Base-by-base conservation (phyloP, 2,329 filamentous ascomycete species). In the Fusarium humuli region DNA sequence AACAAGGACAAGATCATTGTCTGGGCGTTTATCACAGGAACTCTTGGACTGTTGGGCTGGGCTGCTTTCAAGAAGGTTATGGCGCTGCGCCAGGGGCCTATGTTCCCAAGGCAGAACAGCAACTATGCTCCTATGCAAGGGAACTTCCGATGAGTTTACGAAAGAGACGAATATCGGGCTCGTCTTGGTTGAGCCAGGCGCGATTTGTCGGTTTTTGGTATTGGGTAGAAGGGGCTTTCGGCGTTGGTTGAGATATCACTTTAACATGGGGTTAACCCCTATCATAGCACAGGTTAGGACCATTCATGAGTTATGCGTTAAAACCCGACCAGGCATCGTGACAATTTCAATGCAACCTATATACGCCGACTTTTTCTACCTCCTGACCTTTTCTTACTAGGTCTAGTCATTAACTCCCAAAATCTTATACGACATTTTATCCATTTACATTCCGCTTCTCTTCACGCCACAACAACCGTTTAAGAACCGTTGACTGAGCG, bases 1-100 rank as follows among this genome's bases (percentile, higher is more conserved):
- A 85, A 85, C 77, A 91, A 91, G 80, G 89, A 91, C 79, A 85
- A 86, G 79, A 84, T 90, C 71, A 90, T 91, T 37, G 89, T 91
- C 6, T 88, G 89, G 85, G 85, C 82, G 2, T 91, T 91, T 78
- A 85, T 91, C 50, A 76, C 88, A 12, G 87, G 85, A 56, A 90
- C 87, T 1, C 74, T 84, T 6, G 88, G 87, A 1, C 77, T 91
- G 65, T 79, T 91, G 52, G 87, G 84, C 27, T 91, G 88, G 88
- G 87, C 88, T 9, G 86, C 81, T 10, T 80, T 85, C 61, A 85
- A 83, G 77, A 83, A 83, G 54, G 75, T 85, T 44, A 60, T 85
- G 30, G 84, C 87, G 53, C 77, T 76, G 73, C 76, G 81, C 27
- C 74, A 80, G 44, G 75, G 69, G 20, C 77, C 71, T 69, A 75